Percentiles rank a stretch among this genome's conserved stretches.
phyloP scores from a whole-genome alignment of 768 basidiomycete genomes.

The Boletus pseudo-olivaceus region DNA sequence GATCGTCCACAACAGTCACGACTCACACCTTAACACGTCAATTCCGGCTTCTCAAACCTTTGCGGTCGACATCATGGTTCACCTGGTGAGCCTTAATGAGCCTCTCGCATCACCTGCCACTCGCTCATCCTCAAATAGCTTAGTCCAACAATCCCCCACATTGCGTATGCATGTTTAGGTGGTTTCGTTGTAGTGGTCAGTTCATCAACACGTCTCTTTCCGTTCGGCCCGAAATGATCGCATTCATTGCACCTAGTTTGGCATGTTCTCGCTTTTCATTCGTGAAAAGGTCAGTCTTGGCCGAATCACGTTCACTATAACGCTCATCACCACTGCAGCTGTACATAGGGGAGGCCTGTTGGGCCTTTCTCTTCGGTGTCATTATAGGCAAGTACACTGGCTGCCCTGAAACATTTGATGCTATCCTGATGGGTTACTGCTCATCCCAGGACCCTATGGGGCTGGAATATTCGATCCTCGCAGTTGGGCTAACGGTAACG shows the following conservation, averaged over 20 bases:
- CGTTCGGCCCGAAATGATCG: neutral
- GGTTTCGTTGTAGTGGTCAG: conserved; percentile 76
- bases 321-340: conserved; percentile 40
- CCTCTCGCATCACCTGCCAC: neutral
- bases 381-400: conserved; percentile 60
- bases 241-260: conserved; percentile 53
- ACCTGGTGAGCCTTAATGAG: conserved; percentile 40
- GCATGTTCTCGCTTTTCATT: conserved; percentile 91
- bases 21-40: neutral
- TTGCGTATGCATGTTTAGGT: conserved; percentile 75
- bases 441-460: conserved; percentile 68
- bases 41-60: neutral
- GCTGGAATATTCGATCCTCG: conserved; percentile 80
- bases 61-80: conserved; percentile 41
- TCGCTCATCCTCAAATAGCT: conserved; percentile 12
- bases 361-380: conserved; percentile 92
- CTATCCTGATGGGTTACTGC: conserved; percentile 1
- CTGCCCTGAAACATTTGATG: neutral
- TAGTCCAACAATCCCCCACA: conserved; percentile 64
- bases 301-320: neutral
- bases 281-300: conserved; percentile 67
- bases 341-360: conserved; percentile 95
- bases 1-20: conserved; percentile 5
- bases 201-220: conserved; percentile 6
- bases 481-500: conserved; percentile 57